phyloP scores from a whole-genome alignment of 352 stramenopile genomes.

The Phytophthora vignae region DNA sequence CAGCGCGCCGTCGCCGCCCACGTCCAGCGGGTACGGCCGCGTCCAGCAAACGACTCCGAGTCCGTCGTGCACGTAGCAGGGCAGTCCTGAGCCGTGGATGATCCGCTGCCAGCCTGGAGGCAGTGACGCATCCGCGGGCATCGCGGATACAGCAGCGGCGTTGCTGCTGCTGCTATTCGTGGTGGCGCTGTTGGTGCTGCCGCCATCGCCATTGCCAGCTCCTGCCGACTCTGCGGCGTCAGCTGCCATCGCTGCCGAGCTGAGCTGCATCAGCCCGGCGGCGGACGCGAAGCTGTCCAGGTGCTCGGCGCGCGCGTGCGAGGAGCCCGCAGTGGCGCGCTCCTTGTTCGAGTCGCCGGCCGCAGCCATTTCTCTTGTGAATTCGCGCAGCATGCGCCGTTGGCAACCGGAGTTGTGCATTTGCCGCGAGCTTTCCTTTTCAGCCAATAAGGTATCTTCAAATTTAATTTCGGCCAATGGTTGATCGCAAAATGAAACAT shows the following conservation, averaged over 20 bases:
- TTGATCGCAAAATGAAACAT: neutral
- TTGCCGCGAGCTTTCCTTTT: neutral
- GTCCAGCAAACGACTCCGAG: constrained; percentile 75
- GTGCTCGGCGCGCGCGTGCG: constrained; percentile 13
- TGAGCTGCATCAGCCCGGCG: constrained; percentile 61
- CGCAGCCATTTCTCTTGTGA: constrained; percentile 29
- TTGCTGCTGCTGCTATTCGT: constrained; percentile 3
- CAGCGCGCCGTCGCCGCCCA: constrained; percentile 32
- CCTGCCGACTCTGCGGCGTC: neutral
- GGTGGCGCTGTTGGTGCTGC: constrained; percentile 4
- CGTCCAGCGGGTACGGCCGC: constrained; percentile 66
- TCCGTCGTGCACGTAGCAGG: constrained; percentile 72
- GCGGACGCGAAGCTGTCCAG: constrained; percentile 44
- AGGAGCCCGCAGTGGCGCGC: constrained; percentile 25
- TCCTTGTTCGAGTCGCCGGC: constrained; percentile 29
- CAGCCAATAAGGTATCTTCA: neutral
- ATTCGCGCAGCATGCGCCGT: neutral
- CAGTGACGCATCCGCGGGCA: constrained; percentile 41
- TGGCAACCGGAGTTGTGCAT: neutral
- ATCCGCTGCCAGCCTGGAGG: constrained; percentile 72
- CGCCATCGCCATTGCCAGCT: neutral
- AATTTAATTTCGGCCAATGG: neutral
- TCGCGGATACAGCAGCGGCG: constrained; percentile 1
- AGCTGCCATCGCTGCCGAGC: constrained; percentile 44
- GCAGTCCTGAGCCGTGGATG: constrained; percentile 69